Evolutionary conservation across 805 yeast species (phyloP), one percentile per base, ranked within the genome.

Genomic region (Spathaspora passalidarum): DNA sequence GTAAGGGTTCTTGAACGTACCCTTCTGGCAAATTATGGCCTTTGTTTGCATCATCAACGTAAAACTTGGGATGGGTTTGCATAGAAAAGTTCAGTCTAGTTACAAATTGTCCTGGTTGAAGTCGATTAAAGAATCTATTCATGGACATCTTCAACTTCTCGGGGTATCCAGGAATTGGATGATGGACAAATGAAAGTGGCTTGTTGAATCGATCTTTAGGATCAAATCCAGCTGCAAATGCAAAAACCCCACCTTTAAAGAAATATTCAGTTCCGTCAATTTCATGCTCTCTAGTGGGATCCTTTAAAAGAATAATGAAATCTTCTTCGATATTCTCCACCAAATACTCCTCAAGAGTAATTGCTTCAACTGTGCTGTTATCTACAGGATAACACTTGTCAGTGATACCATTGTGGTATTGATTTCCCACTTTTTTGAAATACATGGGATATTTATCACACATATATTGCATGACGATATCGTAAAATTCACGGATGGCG

Each of bases 161-260:
- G 47, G 69, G 67, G 46, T 72, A 72, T 0, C 72, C 72, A 1
- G 77, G 77, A 26, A 72, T 61, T 2, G 76, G 77, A 21, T 58
- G 68, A 47, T 72, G 77, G 16, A 72, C 58, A 34, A 58, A 55
- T 8, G 70, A 59, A 29, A 72, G 56, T 1, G 76, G 76, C 22
- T 53, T 60, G 45, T 70, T 61, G 52, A 72, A 63, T 14, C 70
- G 57, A 40, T 66, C 69, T 10, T 23, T 26, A 1, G 77, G 77
- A 43, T 69, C 60, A 44, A 72, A 72, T 0, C 77, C 77, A 18
- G 73, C 73, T 1, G 77, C 75, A 58, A 72, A 72, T 5, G 72
- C 76, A 59, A 71, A 72, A 1, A 72, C 58, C 0, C 76, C 76
- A 1, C 65, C 76, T 49, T 71, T 72, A 63, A 69, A 70, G 48